Base-by-base conservation (phyloP, 2,329 filamentous ascomycete species). In the Xylaria sp. region DNA sequence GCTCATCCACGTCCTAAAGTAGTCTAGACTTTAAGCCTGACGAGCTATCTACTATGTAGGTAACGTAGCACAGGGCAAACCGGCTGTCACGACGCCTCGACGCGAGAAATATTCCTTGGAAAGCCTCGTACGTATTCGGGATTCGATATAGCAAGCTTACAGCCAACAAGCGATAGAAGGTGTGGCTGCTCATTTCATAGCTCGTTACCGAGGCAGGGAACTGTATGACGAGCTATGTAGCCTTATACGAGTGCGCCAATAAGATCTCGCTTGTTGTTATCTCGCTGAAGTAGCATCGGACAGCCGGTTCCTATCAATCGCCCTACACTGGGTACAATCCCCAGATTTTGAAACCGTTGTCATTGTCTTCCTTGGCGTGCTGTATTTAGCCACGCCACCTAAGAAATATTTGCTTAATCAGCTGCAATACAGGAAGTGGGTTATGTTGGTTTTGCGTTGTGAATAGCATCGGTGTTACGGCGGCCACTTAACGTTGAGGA, bases 381-480 rank as follows among this genome's bases (percentile, higher is more conserved):
- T 47, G 7, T 11, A 22, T 44, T n/a, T n/a, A 45, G 17, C 47
- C 27, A 42, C 33, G 17, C 58, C 10, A 22, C 25, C 7, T 11
- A 20, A 36, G 54, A 2, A 7, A 27, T 53, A 15, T 5, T 50
- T 11, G 11, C 29, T 36, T 15, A 7, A 15, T 22, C 39, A n/a
- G 51, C 44, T 50, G 44, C 44, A 49, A 49, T 13, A 17, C n/a
- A 29, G 55, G 39, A 47, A 49, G 29, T 42, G 51, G 31, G 25
- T 17, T 22, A 25, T 42, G 17, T 20, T 20, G 51, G 17, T 20
- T 20, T 54, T 38, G 29, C 9, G 33, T 29, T 13, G 7, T 4
- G 17, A 33, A 29, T 44, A 5, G n/a, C 5, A 22, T 58, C 10
- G 33, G 20, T 20, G 25, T 29, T 9, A 36, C 17, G 10, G 5